Evolutionary conservation across 495 filamentous ascomycete species (phyloP), one percentile per base, ranked within the genome.

Genomic region (Hyaloscypha variabilis): DNA sequence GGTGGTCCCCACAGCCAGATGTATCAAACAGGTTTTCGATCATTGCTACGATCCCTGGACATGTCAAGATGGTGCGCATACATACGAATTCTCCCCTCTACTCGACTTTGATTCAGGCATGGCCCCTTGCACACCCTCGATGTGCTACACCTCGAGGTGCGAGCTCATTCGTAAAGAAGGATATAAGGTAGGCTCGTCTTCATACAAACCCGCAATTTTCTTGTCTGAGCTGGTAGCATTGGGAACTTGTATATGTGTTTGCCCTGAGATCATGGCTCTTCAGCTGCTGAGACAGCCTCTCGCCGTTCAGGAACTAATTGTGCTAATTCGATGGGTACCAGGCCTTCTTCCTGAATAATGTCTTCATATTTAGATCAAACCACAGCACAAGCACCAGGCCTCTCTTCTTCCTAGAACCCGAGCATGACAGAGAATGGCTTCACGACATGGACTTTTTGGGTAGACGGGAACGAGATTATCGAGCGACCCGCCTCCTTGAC

Each of bases 321-420:
- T n/a, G n/a, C n/a, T n/a, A n/a, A n/a, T n/a, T n/a, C n/a, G n/a
- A n/a, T n/a, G n/a, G 23, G 11, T 60, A 60, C 13, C 46, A 25
- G 21, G 36, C 21, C 14, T 60, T 42, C 31, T 60, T 39, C 58
- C 6, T 24, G 28, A 21, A 60, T n/a, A 60, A 60, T 23, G 24
- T 42, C 28, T 60, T 60, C 11, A 19, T 60, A 25, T 60, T 60
- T 23, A 24, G 25, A 13, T 24, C 30, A 17, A 4, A 6, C 6
- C 39, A 46, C 39, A 4, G 39, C 39, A 46, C 39, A 17, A 17
- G 4, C 8, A 10, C 8, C 6, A 46, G 39, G 39, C 39, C 17
- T 46, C 13, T 4, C 6, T 46, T 19, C 39, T 17, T 0, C 17
- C 14, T 17, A 46, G 13, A 46, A 10, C 6, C 39, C 3, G 39